These are phyloP conservation scores for Trametes elegans DNA, from an alignment of 768 basidiomycete species.

Conservation along the genomic window DNA sequence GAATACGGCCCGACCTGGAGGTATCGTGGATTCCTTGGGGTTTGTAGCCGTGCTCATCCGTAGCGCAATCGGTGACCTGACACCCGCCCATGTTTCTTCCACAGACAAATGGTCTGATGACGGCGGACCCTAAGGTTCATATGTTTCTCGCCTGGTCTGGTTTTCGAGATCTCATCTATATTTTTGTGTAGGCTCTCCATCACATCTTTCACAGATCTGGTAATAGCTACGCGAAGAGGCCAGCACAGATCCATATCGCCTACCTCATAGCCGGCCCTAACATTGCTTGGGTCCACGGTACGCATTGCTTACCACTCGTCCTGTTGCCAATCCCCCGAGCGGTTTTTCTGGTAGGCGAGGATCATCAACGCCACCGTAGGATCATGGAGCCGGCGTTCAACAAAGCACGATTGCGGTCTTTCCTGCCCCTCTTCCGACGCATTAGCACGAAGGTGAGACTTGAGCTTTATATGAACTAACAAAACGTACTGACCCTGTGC, in stretches of 20 bases:
- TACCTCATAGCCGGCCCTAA: slow-evolving; percentile 1
- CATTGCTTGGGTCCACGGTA: not conserved
- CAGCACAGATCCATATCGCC: not conserved
- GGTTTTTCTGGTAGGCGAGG: slow-evolving; percentile 14
- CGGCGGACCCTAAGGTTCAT: slow-evolving; percentile 16
- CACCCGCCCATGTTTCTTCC: too few species aligned
- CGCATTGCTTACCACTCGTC: not conserved
- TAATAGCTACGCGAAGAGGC: slow-evolving; percentile 23
- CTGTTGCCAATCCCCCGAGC: too few species aligned
- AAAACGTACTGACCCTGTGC: not conserved
- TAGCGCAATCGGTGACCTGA: too few species aligned
- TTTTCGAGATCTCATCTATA: too few species aligned
- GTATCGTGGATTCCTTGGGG: slow-evolving; percentile 18
- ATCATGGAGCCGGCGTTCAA: slow-evolving; percentile 23
- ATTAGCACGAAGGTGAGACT: slow-evolving; percentile 16
- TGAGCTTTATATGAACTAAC: too few species aligned
- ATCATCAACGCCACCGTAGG: slow-evolving; percentile 22
- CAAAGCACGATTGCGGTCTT: slow-evolving; percentile 16
- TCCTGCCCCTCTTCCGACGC: slow-evolving; percentile 22
- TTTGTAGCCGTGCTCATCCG: slow-evolving; percentile 7
- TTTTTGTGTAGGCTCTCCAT: slow-evolving; percentile 28
- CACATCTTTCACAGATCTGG: slow-evolving; percentile 27
- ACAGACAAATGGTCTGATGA: slow-evolving; percentile 10
- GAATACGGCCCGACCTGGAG: slow-evolving; percentile 22
- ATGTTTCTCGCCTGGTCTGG: too few species aligned